Base-by-base conservation (phyloP, 2,329 filamentous ascomycete species). In the Pseudogymnoascus sp. region DNA sequence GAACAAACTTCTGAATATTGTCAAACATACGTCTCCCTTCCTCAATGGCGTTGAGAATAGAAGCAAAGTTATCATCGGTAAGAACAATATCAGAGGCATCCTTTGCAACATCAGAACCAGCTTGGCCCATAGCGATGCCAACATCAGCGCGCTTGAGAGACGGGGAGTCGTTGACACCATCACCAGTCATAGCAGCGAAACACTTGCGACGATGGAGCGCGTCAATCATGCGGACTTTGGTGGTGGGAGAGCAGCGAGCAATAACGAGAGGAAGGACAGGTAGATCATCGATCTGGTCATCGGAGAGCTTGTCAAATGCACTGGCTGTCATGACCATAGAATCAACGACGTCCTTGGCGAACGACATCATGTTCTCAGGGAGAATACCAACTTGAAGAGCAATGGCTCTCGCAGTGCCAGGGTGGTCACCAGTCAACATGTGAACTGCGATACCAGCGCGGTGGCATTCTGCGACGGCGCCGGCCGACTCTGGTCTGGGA, bases 151-250 rank as follows among this genome's bases (percentile, higher is more conserved):
- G 82, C 81, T 96, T 95, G 73, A 96, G 81, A 30, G 90, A 95
- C 66, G 91, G 90, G 66, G 91, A 91, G 76, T 96, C 91, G 78
- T 96, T 96, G 78, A 96, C 91, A 83, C 91, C 91, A 69, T 96
- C 92, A 81, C 91, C 91, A 77, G 91, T 96, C 92, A 96, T 96
- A 74, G 91, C 92, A 77, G 95, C 91, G 39, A 96, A 89, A 1
- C 80, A 81, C 63, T 83, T 81, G 39, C 90, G 86, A 14, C 91
- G 85, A 66, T 92, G 89, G 14, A 96, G 82, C 5, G 91, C 90
- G 67, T 92, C 89, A 59, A 96, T 92, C 90, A 96, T 95, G 63
- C 90, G 86, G 4, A 91, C 90, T 75, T 96, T 96, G 38, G 91
- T 95, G 63, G 89, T 85, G 0, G 92, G 91, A 1, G 89, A 88